Base-by-base conservation (phyloP, 2,329 filamentous ascomycete genomes). In the Colletotrichum godetiae region DNA sequence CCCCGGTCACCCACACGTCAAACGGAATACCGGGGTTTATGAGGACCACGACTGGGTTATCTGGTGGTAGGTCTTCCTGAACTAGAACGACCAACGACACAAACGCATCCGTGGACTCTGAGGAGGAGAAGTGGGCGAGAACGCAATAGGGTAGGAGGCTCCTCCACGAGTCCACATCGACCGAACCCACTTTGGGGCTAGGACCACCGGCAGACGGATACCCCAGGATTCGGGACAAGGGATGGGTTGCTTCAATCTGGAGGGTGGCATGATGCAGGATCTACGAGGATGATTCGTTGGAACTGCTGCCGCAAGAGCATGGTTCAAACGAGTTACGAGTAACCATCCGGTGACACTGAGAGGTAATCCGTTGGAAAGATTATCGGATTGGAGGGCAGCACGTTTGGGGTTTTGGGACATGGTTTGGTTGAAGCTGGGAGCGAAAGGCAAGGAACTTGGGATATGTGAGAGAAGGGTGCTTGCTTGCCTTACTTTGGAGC, bases 191-290 rank as follows among this genome's bases (percentile, higher is more conserved):
- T 10, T 49, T 56, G 55, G 53, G 49, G 37, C 42, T 64, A 58
- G 66, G 68, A 55, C 42, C 46, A 63, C 59, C 53, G 58, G 31
- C 52, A 68, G 22, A 46, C 42, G 22, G 49, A 8, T 29, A 49
- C 42, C 27, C 24, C 35, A 68, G 49, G 58, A 55, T 35, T 64
- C 66, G 69, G 66, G 53, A 59, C 37, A 72, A 68, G 59, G 69
- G 69, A 64, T 59, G 65, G 42, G 37, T 42, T 62, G 13, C 68
- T 60, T 24, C 55, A 55, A 55, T 35, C 29, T 60, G 22, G 29
- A 19, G 52, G 52, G 31, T 61, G 65, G 22, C 27, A 46, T 33
- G 59, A 64, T 53, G 37, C 19, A 55, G 59, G 52, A 53, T 67
- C 33, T 57, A 29, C 62, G n/a, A 62, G n/a, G 53, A 52, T 69